Conservation (phyloP, 1,139 yeast species). For the Candida tunisiensis region DNA sequence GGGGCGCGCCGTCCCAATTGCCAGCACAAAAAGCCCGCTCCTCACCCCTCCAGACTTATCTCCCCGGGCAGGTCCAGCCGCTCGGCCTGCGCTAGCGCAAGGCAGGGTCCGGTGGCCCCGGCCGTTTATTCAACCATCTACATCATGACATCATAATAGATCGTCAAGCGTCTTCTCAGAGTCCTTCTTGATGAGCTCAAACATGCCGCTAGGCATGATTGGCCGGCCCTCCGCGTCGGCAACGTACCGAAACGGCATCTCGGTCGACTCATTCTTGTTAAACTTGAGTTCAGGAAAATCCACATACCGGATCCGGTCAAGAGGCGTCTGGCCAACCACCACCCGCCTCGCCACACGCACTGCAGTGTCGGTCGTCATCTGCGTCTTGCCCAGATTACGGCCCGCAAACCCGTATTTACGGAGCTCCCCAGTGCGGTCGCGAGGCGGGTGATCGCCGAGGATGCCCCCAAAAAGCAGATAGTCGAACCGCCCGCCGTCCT, state of each 20-base stretch:
- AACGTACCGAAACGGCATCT: constrained; percentile 94
- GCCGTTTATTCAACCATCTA: not conserved
- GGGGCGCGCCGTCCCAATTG: too few relatives aligned
- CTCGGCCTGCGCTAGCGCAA: too few relatives aligned
- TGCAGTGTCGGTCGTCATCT: constrained; percentile 97
- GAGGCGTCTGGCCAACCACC: constrained; percentile 32
- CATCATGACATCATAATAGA: constrained; percentile 7
- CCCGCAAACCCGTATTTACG: constrained; percentile 73
- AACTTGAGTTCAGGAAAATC: constrained; percentile 92
- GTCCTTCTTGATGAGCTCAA: constrained; percentile 68
- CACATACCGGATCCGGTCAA: constrained; percentile 63
- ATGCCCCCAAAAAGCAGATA: constrained; percentile 94
- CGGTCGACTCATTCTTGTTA: constrained; percentile 79
- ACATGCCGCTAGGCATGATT: constrained; percentile 83
- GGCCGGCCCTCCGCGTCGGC: constrained; percentile 46
- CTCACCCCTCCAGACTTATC: too few relatives aligned
- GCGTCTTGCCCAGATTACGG: constrained; percentile 69
- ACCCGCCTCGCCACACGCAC: constrained; percentile 78
- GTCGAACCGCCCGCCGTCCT: constrained; percentile 48
- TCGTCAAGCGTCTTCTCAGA: constrained; percentile 26
- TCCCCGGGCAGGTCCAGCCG: too few relatives aligned
- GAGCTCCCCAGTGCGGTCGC: constrained; percentile 86
- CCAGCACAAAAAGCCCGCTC: too few relatives aligned
- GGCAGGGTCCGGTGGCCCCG: not conserved
- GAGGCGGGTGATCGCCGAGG: constrained; percentile 90